Conservation (phyloP, 2,329 filamentous ascomycete species). For the Colletotrichum eremochloae region DNA sequence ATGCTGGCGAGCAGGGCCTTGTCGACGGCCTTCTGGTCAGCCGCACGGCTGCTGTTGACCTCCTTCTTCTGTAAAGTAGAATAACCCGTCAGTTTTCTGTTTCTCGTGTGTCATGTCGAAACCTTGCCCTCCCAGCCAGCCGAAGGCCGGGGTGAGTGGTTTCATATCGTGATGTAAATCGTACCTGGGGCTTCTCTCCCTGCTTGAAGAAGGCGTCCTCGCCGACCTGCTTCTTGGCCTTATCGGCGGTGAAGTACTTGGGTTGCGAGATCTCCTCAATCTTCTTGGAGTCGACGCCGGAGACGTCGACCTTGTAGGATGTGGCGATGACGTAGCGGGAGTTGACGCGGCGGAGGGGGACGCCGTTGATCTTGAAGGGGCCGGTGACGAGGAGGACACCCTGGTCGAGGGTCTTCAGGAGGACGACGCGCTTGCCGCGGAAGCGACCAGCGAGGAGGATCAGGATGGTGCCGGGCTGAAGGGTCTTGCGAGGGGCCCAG, state of each 20-base stretch:
- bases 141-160: not conserved
- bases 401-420: slow-evolving; percentile 97
- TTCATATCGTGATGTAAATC: slow-evolving; percentile 48
- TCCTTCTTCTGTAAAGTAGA: slow-evolving; percentile 86
- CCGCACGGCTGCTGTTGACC: slow-evolving; percentile 89
- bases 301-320: slow-evolving; percentile 86
- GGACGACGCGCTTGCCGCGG: slow-evolving; percentile 99
- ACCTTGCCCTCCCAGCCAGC: not conserved
- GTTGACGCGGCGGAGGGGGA: slow-evolving; percentile 95
- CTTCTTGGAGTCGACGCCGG: slow-evolving; percentile 91
- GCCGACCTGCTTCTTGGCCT: slow-evolving; percentile 92
- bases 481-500: slow-evolving; percentile 87
- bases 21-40: slow-evolving; percentile 98
- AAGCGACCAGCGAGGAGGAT: slow-evolving; percentile 99
- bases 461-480: slow-evolving; percentile 94
- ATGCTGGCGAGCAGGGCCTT: slow-evolving; percentile 94
- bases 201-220: slow-evolving; percentile 99
- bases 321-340: slow-evolving; percentile 94
- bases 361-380: slow-evolving; percentile 99
- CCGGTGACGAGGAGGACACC: slow-evolving; percentile 99
- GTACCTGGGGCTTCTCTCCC: slow-evolving; percentile 96
- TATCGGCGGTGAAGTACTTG: slow-evolving; percentile 98
- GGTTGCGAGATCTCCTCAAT: slow-evolving; percentile 79
- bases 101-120: not conserved
- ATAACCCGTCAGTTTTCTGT: slow-evolving; percentile 45